phyloP scores from a whole-genome alignment of 805 yeast species.

The Sungouiozyma intestinalis region DNA sequence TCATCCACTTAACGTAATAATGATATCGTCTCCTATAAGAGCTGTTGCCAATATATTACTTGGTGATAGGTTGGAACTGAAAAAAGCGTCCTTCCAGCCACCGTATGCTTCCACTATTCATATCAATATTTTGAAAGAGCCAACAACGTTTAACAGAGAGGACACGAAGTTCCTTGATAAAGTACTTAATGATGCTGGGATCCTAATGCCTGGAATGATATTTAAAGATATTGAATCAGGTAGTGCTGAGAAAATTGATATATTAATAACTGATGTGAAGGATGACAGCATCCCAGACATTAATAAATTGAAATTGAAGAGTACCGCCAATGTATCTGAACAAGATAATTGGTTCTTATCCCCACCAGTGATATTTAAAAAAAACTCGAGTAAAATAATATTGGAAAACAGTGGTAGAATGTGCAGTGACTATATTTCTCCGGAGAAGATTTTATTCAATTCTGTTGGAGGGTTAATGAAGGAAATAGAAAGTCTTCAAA shows the following conservation, averaged over 20 bases:
- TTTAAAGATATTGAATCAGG: conserved; percentile 20
- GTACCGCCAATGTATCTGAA: conserved; percentile 4
- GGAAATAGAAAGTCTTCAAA: conserved; percentile 50
- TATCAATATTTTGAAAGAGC: conserved; percentile 25
- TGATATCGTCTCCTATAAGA: conserved; percentile 40
- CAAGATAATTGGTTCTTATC: conserved; percentile 24
- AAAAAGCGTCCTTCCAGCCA: conserved; percentile 41
- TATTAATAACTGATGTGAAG: conserved; percentile 18
- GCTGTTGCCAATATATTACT: conserved; percentile 33
- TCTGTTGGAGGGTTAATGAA: conserved; percentile 69
- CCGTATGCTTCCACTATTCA: conserved; percentile 31
- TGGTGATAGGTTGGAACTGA: conserved; percentile 43
- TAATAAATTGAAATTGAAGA: conserved; percentile 21
- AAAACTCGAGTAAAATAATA: conserved; percentile 24
- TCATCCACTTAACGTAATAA: conserved; percentile 32
- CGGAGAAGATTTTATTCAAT: conserved; percentile 36
- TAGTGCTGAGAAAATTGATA: conserved; percentile 9
- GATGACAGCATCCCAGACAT: conserved; percentile 33
- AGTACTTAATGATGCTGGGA: conserved; percentile 42
- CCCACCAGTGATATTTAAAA: conserved; percentile 39
- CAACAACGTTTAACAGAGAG: conserved; percentile 11
- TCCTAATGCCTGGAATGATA: conserved; percentile 48
- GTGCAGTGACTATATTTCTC: conserved; percentile 34
- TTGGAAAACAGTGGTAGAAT: conserved; percentile 20
- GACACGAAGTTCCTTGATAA: conserved; percentile 31